Evolutionary conservation across 495 filamentous ascomycete genomes (phyloP).

Genomic region (Neurospora sublineolata): DNA sequence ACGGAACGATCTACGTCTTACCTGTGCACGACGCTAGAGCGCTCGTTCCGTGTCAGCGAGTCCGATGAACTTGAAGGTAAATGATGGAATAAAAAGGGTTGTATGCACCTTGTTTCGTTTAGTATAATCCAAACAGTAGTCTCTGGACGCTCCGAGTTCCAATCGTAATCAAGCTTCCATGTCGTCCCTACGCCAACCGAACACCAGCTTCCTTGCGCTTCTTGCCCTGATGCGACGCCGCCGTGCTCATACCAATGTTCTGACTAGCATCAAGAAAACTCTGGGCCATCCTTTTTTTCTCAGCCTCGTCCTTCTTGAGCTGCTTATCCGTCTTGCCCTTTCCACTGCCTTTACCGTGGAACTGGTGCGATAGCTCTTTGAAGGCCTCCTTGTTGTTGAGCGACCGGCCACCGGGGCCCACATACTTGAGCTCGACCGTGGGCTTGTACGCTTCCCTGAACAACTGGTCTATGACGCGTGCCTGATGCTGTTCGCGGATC

Average conservation of each 20-base stretch:
- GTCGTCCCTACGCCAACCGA: conserved; percentile 47
- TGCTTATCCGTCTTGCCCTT: conserved; percentile 97
- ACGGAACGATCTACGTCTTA: not conserved
- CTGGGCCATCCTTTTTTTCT: conserved; percentile 75
- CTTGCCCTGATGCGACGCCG: conserved; percentile 62
- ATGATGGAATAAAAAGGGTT: not conserved
- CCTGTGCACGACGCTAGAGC: not conserved
- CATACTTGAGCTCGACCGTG: conserved; percentile 77
- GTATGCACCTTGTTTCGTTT: conserved; percentile 2
- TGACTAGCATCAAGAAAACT: conserved; percentile 72
- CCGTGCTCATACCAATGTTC: conserved; percentile 71
- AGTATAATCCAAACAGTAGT: not conserved
- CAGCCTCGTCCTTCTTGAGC: conserved; percentile 93
- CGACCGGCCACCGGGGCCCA: conserved; percentile 71
- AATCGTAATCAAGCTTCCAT: not conserved
- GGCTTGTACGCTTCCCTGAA: conserved; percentile 85
- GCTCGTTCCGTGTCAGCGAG: conserved; percentile 1
- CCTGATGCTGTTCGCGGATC: conserved; percentile 68
- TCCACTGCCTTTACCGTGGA: conserved; percentile 94
- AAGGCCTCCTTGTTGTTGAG: conserved; percentile 95
- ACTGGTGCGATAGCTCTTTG: conserved; percentile 78
- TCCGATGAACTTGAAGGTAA: not conserved
- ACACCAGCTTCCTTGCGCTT: conserved; percentile 87
- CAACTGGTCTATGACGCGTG: conserved; percentile 55
- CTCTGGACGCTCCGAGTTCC: not conserved